A percentile compares a stretch with the other conserved stretches of the same genome.
phyloP scores from a whole-genome alignment of 441 rosid genomes.

The Jatropha multifida region DNA sequence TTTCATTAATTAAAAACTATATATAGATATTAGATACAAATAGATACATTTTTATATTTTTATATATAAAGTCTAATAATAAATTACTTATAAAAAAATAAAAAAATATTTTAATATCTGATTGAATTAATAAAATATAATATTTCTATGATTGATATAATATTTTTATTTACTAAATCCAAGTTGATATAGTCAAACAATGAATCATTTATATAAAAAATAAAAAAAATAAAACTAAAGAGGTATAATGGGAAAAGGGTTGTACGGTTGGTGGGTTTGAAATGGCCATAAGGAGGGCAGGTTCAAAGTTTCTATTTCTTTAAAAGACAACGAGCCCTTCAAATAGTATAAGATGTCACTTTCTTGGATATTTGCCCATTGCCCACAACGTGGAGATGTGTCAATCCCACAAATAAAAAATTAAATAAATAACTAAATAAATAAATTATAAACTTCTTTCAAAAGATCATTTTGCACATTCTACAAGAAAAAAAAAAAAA shows the following conservation, averaged over 20 bases:
- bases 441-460: neutral
- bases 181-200: neutral
- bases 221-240: neutral
- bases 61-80: too few relatives aligned
- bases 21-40: too few relatives aligned
- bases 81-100: too few relatives aligned
- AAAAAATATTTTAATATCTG: too few relatives aligned
- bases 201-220: neutral
- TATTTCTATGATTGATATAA: too few relatives aligned
- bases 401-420: neutral
- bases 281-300: conserved; percentile 4
- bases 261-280: neutral
- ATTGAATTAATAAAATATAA: too few relatives aligned
- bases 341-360: neutral
- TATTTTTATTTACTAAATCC: neutral
- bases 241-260: neutral
- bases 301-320: neutral
- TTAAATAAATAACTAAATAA: neutral
- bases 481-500: neutral
- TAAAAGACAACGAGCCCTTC: neutral
- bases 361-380: neutral
- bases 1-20: too few relatives aligned
- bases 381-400: neutral
- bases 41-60: too few relatives aligned
- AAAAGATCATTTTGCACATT: too few relatives aligned